Conservation (phyloP, 768 basidiomycete genomes). For the Royoungia palumana region DNA sequence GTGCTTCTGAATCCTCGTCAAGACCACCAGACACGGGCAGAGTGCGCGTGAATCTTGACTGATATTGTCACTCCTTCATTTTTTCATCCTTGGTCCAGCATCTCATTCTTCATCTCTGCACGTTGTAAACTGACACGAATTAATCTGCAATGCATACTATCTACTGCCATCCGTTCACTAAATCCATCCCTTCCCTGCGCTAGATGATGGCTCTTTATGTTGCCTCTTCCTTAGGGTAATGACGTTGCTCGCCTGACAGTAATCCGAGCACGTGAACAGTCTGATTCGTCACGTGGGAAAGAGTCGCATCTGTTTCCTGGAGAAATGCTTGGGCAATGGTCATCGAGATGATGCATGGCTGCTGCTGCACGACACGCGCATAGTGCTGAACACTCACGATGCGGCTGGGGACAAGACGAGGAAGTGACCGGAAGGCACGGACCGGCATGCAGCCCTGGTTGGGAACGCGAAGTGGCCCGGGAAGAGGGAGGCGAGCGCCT, state of each 20-base stretch:
- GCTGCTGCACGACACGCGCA: constrained; percentile 1
- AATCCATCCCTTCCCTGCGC: constrained; percentile 6
- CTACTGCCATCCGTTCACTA: constrained; percentile 13
- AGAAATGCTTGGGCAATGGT: constrained; percentile 3
- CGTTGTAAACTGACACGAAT: constrained; percentile 23
- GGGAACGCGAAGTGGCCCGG: background rate
- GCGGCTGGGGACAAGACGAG: background rate
- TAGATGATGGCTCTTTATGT: background rate
- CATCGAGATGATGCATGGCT: constrained; percentile 3
- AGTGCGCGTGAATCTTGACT: constrained; percentile 36
- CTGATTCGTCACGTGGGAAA: constrained; percentile 23
- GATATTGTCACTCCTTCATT: constrained; percentile 17
- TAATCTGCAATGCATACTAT: constrained; percentile 22
- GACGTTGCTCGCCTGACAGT: background rate
- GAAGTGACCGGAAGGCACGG: background rate
- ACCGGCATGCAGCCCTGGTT: background rate
- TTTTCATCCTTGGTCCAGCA: constrained; percentile 1
- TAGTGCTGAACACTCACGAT: background rate
- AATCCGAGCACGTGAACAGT: constrained; percentile 19
- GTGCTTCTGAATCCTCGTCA: constrained; percentile 25
- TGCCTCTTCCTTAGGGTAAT: constrained; percentile 6
- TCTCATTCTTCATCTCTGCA: constrained; percentile 19
- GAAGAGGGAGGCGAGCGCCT: constrained; percentile 5
- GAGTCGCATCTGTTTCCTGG: constrained; percentile 3
- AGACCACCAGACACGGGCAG: constrained; percentile 33